phyloP scores from a whole-genome alignment of 1,284 basidiomycete genomes.

The Volvariella volvacea region DNA sequence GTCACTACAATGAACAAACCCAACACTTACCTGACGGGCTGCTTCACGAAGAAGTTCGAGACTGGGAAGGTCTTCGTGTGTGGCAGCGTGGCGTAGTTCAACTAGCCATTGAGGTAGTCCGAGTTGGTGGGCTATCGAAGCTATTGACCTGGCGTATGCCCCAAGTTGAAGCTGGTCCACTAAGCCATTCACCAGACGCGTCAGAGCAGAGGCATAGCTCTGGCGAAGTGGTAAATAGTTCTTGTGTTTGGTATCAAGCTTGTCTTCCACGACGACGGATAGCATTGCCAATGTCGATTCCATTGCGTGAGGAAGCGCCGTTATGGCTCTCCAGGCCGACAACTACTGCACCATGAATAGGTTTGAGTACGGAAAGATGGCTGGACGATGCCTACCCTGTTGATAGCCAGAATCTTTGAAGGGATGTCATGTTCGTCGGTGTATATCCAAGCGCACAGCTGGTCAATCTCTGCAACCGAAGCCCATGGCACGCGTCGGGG shows the following conservation, averaged over 20 bases:
- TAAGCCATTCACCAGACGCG: slow-evolving; percentile 89
- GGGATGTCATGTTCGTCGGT: slow-evolving; percentile 54
- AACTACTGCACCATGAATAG: slow-evolving; percentile 37
- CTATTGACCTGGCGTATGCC: slow-evolving; percentile 83
- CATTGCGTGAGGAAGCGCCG: slow-evolving; percentile 65
- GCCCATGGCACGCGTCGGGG: slow-evolving; percentile 86
- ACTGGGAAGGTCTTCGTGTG: slow-evolving; percentile 93
- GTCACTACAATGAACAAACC: neutral
- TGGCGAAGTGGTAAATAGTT: slow-evolving; percentile 49
- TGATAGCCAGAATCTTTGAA: slow-evolving; percentile 56
- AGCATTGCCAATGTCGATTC: slow-evolving; percentile 70
- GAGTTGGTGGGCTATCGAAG: slow-evolving; percentile 81
- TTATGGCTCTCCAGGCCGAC: slow-evolving; percentile 69
- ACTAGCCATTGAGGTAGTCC: slow-evolving; percentile 87
- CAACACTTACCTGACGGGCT: slow-evolving; percentile 60
- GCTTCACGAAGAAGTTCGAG: slow-evolving; percentile 76
- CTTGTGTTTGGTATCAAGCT: slow-evolving; percentile 13
- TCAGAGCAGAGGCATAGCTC: slow-evolving; percentile 71
- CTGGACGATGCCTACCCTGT: slow-evolving; percentile 50
- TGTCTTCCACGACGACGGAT: slow-evolving; percentile 51
- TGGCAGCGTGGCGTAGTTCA: slow-evolving; percentile 91
- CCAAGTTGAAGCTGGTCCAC: slow-evolving; percentile 93
- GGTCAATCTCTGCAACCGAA: slow-evolving; percentile 66
- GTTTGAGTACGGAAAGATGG: neutral
- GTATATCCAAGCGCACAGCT: slow-evolving; percentile 80